Conservation (phyloP, 1,284 basidiomycete species). For the Ceratorhiza oryzae-sativae region DNA sequence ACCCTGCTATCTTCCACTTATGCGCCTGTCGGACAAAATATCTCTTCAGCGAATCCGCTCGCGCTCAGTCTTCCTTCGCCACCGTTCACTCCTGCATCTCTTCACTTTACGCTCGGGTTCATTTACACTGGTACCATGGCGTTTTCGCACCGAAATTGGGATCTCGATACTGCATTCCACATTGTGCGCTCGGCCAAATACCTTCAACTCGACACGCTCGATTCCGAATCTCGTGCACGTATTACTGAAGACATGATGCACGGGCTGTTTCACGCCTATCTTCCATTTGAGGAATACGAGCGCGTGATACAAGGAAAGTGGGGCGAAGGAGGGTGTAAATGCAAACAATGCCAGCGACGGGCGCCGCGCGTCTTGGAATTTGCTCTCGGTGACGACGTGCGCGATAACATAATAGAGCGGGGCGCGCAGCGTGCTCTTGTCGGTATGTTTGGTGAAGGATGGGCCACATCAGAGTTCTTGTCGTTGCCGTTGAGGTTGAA, state of each 20-base stretch:
- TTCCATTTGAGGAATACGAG: conserved; percentile 78
- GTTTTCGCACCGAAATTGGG: conserved; percentile 92
- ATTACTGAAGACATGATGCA: conserved; percentile 88
- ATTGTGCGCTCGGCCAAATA: conserved; percentile 87
- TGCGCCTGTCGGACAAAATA: conserved; percentile 44
- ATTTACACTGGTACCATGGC: conserved; percentile 93
- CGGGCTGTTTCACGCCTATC: conserved; percentile 82
- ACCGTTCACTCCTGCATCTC: conserved; percentile 92
- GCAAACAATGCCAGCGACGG: conserved; percentile 78
- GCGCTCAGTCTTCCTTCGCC: conserved; percentile 83
- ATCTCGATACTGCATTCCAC: conserved; percentile 89
- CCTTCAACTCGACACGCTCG: conserved; percentile 77
- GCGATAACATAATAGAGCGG: conserved; percentile 71
- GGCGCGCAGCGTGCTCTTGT: conserved; percentile 77
- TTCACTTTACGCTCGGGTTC: conserved; percentile 94
- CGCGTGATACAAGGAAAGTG: conserved; percentile 71
- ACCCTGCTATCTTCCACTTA: conserved; percentile 60
- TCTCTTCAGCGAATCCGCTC: conserved; percentile 55
- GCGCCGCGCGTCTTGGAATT: conserved; percentile 84
- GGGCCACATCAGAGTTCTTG: conserved; percentile 83
- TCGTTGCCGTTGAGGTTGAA: conserved; percentile 69
- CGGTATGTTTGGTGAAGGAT: conserved; percentile 82
- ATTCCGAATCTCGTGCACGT: conserved; percentile 80
- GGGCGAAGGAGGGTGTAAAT: conserved; percentile 80
- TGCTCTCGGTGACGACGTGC: conserved; percentile 73